Percentiles rank a stretch among this genome's conserved stretches.
Evolutionary conservation across 371 early-diverging fungal genomes (phyloP).

Genomic region (Lichtheimia corymbifera): DNA sequence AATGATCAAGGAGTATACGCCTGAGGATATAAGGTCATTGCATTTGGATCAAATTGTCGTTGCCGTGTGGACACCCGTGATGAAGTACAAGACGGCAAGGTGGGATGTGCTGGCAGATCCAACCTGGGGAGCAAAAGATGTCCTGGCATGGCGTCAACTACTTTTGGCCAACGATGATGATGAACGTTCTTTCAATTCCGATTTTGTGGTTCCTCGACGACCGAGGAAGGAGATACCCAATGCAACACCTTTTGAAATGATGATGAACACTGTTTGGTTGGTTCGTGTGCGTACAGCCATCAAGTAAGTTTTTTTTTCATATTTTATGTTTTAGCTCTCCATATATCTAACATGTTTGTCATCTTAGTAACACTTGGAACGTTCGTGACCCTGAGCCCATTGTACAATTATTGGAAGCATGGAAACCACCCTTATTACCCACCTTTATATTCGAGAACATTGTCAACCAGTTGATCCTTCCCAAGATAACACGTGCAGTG

Average conservation of each 20-base stretch:
- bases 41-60: constrained; percentile 71
- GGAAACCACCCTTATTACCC: constrained; percentile 68
- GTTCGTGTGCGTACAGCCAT: constrained; percentile 76
- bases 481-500: constrained; percentile 69
- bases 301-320: constrained; percentile 57
- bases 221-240: constrained; percentile 14
- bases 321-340: background rate
- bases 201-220: constrained; percentile 1
- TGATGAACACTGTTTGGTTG: constrained; percentile 80
- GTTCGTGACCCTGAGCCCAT: constrained; percentile 68
- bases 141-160: constrained; percentile 57
- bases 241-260: constrained; percentile 81
- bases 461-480: constrained; percentile 74
- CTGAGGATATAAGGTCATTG: constrained; percentile 60
- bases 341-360: background rate
- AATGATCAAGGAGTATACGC: constrained; percentile 47
- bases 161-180: constrained; percentile 39
- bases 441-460: constrained; percentile 75
- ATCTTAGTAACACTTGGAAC: constrained; percentile 70
- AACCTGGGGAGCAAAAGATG: constrained; percentile 48
- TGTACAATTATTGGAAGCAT: constrained; percentile 69
- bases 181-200: constrained; percentile 9
- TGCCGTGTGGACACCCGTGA: constrained; percentile 60
- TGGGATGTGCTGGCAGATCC: constrained; percentile 78
- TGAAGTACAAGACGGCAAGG: constrained; percentile 49